Evolutionary conservation across 129 eudicot genomes (phyloP).

Genomic region (Centella asiatica): DNA sequence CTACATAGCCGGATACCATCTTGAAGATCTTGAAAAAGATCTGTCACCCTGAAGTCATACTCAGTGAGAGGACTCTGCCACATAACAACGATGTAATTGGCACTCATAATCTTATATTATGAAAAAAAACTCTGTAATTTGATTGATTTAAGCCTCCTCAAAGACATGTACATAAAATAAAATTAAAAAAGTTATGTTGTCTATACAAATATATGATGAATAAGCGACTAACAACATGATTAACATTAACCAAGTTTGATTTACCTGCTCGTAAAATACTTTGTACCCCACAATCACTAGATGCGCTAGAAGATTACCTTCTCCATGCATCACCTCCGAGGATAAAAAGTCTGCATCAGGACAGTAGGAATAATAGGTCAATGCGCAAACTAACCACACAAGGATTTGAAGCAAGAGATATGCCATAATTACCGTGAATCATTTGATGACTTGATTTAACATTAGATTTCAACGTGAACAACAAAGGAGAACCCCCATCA

Average conservation of each 20-base stretch:
- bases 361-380: slow-evolving; percentile 11
- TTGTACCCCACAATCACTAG: slow-evolving; percentile 78
- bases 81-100: background rate
- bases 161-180: background rate
- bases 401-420: background rate
- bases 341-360: slow-evolving; percentile 57
- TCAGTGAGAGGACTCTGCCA: slow-evolving; percentile 67
- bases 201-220: too few species aligned
- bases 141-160: background rate
- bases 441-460: slow-evolving; percentile 72
- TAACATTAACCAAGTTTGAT: too few species aligned
- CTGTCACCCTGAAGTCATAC: slow-evolving; percentile 57
- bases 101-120: background rate
- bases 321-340: slow-evolving; percentile 98
- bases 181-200: background rate
- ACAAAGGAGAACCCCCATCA: slow-evolving; percentile 95
- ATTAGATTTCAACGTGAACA: slow-evolving; percentile 54
- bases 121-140: background rate
- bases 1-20: slow-evolving; percentile 88
- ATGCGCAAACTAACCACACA: slow-evolving; percentile 1
- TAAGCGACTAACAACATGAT: too few species aligned
- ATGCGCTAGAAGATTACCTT: slow-evolving; percentile 85
- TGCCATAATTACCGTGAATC: slow-evolving; percentile 42
- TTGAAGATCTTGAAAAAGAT: slow-evolving; percentile 78
- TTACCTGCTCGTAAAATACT: slow-evolving; percentile 82